Conservation (phyloP, 768 basidiomycete genomes). For the Pleurotus sapidus region DNA sequence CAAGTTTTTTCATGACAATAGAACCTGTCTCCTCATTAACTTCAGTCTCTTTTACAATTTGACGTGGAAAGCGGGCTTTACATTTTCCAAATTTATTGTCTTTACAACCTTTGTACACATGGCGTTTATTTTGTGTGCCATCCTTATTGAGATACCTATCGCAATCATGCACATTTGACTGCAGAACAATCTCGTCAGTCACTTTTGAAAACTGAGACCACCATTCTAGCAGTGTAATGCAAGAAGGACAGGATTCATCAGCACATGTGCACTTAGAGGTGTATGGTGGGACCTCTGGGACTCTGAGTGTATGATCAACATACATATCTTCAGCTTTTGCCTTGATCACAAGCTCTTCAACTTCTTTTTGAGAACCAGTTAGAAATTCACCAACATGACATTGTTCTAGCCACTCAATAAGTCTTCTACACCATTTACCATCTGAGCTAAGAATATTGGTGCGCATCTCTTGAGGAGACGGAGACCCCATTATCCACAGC, state of each 20-base stretch:
- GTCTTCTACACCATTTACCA: slow-evolving; percentile 10
- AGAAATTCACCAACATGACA: slow-evolving; percentile 27
- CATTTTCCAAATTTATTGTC: slow-evolving; percentile 11
- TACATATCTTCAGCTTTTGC: slow-evolving; percentile 7
- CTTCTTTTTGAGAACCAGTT: slow-evolving; percentile 16
- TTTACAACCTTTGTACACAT: background rate
- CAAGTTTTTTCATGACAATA: slow-evolving; percentile 22
- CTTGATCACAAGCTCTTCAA: slow-evolving; percentile 5
- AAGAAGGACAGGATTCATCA: slow-evolving; percentile 19
- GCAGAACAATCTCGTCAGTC: slow-evolving; percentile 25
- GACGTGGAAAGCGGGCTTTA: slow-evolving; percentile 23
- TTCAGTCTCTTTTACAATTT: slow-evolving; percentile 4
- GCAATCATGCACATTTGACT: slow-evolving; percentile 27
- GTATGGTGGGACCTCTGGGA: slow-evolving; percentile 19
- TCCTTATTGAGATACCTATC: slow-evolving; percentile 11
- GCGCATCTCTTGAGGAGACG: background rate
- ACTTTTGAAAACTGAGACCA: slow-evolving; percentile 12
- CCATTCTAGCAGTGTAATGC: slow-evolving; percentile 12
- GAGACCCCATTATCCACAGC: background rate
- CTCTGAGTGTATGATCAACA: slow-evolving; percentile 17
- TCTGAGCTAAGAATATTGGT: background rate
- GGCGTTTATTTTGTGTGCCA: slow-evolving; percentile 9
- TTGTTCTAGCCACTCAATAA: slow-evolving; percentile 29
- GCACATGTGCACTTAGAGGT: background rate
- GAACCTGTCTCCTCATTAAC: slow-evolving; percentile 24